Conservation (phyloP, 768 basidiomycete genomes). For the Rhodosporidiobolus odoratus region DNA sequence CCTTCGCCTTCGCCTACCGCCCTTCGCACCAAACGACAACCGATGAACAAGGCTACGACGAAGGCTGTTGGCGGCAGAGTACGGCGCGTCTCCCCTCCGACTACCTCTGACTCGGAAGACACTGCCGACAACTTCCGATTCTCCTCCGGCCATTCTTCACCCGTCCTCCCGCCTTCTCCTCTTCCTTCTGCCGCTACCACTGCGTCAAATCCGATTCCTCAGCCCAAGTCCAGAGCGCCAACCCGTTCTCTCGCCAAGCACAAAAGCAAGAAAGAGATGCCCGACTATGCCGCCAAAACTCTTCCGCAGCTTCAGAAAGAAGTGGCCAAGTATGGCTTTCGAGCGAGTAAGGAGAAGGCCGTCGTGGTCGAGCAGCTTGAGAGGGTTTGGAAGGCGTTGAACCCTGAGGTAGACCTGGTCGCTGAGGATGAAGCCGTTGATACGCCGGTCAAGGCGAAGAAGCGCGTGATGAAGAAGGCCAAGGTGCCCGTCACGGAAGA, state of each 20-base stretch:
- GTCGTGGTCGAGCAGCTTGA: constrained; percentile 32
- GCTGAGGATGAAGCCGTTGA: background rate
- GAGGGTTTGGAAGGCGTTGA: constrained; percentile 27
- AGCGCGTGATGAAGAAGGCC: constrained; percentile 6
- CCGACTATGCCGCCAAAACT: constrained; percentile 10
- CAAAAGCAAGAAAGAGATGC: background rate
- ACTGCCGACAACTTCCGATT: background rate
- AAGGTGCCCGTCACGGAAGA: background rate
- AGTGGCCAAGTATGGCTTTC: constrained; percentile 27
- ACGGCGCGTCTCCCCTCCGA: background rate
- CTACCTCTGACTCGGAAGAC: background rate
- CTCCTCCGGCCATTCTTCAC: background rate
- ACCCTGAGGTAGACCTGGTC: background rate
- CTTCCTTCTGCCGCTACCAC: background rate
- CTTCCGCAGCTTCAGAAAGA: constrained; percentile 25
- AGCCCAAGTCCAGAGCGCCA: too few relatives aligned
- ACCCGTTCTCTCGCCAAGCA: background rate
- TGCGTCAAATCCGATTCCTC: too few relatives aligned
- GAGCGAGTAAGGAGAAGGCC: constrained; percentile 19
- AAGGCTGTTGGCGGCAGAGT: background rate
- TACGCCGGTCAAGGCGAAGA: background rate
- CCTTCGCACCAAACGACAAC: background rate
- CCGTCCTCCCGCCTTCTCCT: background rate
- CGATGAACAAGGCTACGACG: background rate
- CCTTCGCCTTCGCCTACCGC: background rate